Evolutionary conservation across 306 rosid species (phyloP).

Genomic region (Trichosanthes truncata): DNA sequence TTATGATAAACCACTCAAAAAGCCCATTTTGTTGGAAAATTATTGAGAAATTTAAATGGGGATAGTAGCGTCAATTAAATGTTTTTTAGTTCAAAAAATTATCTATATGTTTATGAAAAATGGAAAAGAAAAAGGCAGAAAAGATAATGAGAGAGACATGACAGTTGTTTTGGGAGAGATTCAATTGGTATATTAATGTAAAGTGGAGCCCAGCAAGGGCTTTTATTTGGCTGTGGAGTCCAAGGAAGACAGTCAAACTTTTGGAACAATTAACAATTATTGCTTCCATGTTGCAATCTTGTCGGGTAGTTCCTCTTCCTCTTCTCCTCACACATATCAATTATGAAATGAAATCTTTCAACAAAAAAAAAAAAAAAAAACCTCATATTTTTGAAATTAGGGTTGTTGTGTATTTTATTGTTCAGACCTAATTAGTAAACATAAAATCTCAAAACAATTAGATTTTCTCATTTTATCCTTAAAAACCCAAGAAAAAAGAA

Average conservation of each 20-base stretch:
- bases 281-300: not conserved
- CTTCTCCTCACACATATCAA: not conserved
- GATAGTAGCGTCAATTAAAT: no score
- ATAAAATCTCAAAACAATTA: not conserved
- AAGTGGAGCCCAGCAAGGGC: not conserved
- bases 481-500: not conserved
- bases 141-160: not conserved
- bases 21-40: no score
- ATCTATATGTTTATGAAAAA: no score
- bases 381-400: not conserved
- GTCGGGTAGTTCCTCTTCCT: not conserved
- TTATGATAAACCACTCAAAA: not conserved
- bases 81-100: no score
- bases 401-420: not conserved
- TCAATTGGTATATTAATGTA: not conserved
- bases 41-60: no score
- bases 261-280: not conserved
- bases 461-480: not conserved
- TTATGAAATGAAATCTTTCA: not conserved
- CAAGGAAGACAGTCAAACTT: constrained; percentile 7
- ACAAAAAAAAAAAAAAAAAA: not conserved
- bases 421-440: not conserved
- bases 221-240: constrained; percentile 4
- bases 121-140: not conserved
- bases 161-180: not conserved